Evolutionary conservation across 2,329 filamentous ascomycete species (phyloP), one percentile per base, ranked within the genome.

Genomic region (Fusarium udum): DNA sequence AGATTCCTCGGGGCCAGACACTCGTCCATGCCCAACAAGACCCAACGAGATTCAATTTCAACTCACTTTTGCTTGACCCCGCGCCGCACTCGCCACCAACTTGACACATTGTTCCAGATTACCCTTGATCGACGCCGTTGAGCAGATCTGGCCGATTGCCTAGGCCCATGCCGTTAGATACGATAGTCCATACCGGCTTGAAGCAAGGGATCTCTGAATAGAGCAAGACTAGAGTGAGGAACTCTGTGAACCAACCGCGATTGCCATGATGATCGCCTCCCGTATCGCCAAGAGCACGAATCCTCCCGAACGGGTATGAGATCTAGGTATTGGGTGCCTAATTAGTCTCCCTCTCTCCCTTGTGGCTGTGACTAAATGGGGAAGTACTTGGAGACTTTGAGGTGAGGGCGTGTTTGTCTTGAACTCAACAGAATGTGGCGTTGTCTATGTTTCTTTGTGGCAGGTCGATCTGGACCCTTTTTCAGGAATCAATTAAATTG

Each of bases 91-190:
- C 65, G 86, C 86, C 62, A 96, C 87, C 51, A 97, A 86, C 45
- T 83, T 85, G 69, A 91, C 89, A 82, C 94, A 97, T 82, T 95
- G 92, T 56, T 89, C 85, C 49, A 98, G 89, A 81, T 98, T 98
- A 78, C 92, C 88, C 73, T 88, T 83, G 85, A 96, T 91, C 72
- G 89, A 93, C 69, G 91, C 87, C 66, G 94, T 97, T 42, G 95
- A 95, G 84, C 94, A 95, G 82, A 98, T 90, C 83, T 98, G 95
- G 39, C 95, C 95, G 51, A 97, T 87, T 74, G 95, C 95, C 94
- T 97, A 61, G 16, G 26, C 61, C 28, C 34, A 48, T 49, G 64
- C 43, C 31, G 31, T 74, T 63, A 70, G 71, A 42, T 46, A 28
- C 45, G 18, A 46, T 69, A 32, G 42, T 28, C 37, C 60, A 74